Evolutionary conservation across 1,284 basidiomycete species (phyloP).

Genomic region (Sanghuangporus weigelae): DNA sequence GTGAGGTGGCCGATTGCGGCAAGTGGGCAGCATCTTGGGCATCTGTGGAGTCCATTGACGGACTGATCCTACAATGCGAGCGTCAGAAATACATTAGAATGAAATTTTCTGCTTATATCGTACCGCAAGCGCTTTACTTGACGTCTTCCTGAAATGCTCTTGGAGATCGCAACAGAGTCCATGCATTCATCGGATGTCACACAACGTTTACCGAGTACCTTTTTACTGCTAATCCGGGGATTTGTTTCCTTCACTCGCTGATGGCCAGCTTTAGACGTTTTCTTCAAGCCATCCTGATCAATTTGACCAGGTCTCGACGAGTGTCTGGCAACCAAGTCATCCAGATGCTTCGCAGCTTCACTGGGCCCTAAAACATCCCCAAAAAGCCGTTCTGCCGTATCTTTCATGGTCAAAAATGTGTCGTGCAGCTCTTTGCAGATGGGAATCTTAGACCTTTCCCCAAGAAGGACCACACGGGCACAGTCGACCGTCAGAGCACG

Average conservation of each 20-base stretch:
- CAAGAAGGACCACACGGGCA: slow-evolving; percentile 34
- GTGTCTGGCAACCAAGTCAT: neutral
- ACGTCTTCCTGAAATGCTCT: neutral
- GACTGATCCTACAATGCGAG: neutral
- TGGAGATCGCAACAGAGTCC: neutral
- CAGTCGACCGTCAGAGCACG: slow-evolving; percentile 35
- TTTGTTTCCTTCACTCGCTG: neutral
- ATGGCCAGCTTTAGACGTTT: neutral
- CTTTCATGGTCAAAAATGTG: slow-evolving; percentile 32
- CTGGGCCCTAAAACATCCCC: neutral
- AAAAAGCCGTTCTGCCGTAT: slow-evolving; percentile 29
- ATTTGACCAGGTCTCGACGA: neutral
- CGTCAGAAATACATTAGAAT: no score
- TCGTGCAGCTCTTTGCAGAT: slow-evolving; percentile 23
- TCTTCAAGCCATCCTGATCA: neutral
- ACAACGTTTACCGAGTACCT: neutral
- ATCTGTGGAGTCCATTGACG: no score
- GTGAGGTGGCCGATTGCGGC: no score
- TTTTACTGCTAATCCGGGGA: neutral
- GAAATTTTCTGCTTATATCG: neutral
- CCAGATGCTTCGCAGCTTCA: neutral
- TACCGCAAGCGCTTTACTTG: neutral
- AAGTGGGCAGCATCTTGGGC: no score
- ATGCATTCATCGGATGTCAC: neutral
- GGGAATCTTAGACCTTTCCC: slow-evolving; percentile 26